Percentiles rank a stretch among this genome's conserved stretches.
These are phyloP conservation scores for Brassica rapa DNA, from an alignment of 345 rosid genomes.

Conservation along the genomic window DNA sequence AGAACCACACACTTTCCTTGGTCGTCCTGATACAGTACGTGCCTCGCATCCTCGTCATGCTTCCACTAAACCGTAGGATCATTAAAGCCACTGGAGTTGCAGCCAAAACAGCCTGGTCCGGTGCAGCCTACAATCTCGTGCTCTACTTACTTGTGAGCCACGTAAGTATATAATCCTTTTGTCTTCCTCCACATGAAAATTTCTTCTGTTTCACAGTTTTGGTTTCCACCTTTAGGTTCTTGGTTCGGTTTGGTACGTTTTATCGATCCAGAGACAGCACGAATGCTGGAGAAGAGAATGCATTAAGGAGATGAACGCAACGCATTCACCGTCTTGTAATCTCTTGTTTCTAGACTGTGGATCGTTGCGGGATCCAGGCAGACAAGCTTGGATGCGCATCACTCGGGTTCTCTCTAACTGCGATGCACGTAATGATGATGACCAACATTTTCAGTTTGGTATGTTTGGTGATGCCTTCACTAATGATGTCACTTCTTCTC, in stretches of 20 bases:
- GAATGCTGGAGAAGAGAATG: conserved; percentile 71
- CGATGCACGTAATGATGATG: conserved; percentile 51
- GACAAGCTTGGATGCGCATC: conserved; percentile 61
- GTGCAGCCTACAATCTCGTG: conserved; percentile 80
- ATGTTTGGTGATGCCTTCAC: conserved; percentile 72
- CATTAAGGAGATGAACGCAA: conserved; percentile 50
- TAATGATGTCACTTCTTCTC: conserved; percentile 60
- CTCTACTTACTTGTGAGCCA: conserved; percentile 76
- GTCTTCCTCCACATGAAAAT: conserved; percentile 1
- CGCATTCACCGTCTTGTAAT: conserved; percentile 53
- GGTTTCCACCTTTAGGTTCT: conserved; percentile 48
- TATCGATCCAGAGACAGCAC: conserved; percentile 68
- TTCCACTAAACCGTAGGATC: conserved; percentile 70
- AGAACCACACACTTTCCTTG: conserved; percentile 73
- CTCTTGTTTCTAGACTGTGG: conserved; percentile 63
- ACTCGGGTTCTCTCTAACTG: conserved; percentile 52
- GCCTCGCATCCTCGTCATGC: conserved; percentile 70
- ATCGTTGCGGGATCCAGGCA: conserved; percentile 45
- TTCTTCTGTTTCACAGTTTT: background rate
- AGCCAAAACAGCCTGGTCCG: conserved; percentile 89
- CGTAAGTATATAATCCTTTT: conserved; percentile 45
- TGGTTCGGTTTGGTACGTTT: conserved; percentile 79
- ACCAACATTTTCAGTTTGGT: conserved; percentile 60
- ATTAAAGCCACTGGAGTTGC: conserved; percentile 81
- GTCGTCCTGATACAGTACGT: conserved; percentile 77